Evolutionary conservation across 2,329 filamentous ascomycete genomes (phyloP).

Genomic region (Triangularia verruculosa): DNA sequence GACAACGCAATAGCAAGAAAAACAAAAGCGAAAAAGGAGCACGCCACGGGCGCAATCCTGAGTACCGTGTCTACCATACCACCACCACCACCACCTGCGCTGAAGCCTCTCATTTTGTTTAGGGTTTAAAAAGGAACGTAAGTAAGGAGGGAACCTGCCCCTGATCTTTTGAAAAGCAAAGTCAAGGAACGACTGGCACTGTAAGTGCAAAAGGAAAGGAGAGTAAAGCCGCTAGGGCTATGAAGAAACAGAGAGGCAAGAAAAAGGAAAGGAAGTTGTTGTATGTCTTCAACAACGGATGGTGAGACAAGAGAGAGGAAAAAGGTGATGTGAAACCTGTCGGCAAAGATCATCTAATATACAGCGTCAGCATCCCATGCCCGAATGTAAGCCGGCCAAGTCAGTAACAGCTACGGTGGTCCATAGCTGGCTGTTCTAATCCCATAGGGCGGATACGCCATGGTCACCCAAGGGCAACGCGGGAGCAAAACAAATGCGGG

Average conservation of each 20-base stretch:
- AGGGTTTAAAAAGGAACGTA: neutral
- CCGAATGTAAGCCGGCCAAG: neutral
- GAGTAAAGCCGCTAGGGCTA: slow-evolving; percentile 1
- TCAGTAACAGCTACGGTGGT: neutral
- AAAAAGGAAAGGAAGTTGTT: slow-evolving; percentile 2
- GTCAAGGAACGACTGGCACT: slow-evolving; percentile 1
- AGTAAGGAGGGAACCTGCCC: neutral
- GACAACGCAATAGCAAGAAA: slow-evolving; percentile 20
- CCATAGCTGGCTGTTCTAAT: neutral
- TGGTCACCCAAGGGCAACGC: neutral
- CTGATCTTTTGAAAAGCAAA: neutral
- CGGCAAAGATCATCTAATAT: neutral
- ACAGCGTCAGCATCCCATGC: neutral
- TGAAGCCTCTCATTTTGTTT: slow-evolving; percentile 10
- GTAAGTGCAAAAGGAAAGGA: neutral
- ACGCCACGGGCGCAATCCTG: slow-evolving; percentile 16
- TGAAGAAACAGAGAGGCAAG: neutral
- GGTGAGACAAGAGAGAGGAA: neutral
- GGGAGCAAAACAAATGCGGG: neutral
- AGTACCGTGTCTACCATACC: slow-evolving; percentile 3
- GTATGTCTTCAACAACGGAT: neutral
- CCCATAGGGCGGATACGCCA: neutral
- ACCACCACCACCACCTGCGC: neutral
- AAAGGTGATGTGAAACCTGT: neutral
- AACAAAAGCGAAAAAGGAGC: slow-evolving; percentile 17